Base-by-base conservation (phyloP, 75 land plant genomes). In the Pinus tabuliformis region DNA sequence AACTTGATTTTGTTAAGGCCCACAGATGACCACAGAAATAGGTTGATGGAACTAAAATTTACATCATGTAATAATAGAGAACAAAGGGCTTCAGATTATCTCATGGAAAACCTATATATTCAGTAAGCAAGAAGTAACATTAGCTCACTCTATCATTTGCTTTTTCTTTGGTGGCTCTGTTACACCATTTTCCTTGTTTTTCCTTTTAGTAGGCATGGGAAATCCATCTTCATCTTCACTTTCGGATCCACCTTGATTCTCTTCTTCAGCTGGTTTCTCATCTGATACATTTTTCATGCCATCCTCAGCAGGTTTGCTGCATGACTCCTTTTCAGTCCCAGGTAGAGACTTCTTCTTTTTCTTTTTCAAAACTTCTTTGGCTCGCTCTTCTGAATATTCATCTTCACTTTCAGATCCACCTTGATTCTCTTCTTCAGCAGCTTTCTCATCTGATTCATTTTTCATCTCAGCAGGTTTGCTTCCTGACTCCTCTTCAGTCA, bases 191-290 rank as follows among this genome's bases (percentile, higher is more conserved):
- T 62, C 54, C 39, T 65, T 74, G 61, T 73, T 73, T 77, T 56
- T 56, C 57, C 57, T 68, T 76, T 59, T 81, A 22, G 60, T 16
- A 45, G 83, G 56, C 21, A 85, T 39, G 30, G 90, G 86, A 77
- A 95, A 95, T n/a, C 98, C 98, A 88, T 96, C 99, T 74, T 90
- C 99, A 85, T 95, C 97, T 84, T 96, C 99, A 73, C 95, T 94
- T 71, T 86, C 87, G 66, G 81, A 68, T 14, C 73, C 84, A 26
- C 26, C 52, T 20, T 60, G 62, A 20, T 54, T 73, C 45, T 7
- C 36, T 56, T 73, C 37, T 28, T 52, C 17, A 24, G 33, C 11
- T 3, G 52, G 73, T 45, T 36, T 16, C 42, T 71, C 24, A 49
- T 4, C 56, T 49, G 73, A 49, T 71, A 21, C 28, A n/a, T 71